These are phyloP conservation scores for Conticribra weissflogii DNA, from an alignment of 108 stramenopile species.

Conservation along the genomic window DNA sequence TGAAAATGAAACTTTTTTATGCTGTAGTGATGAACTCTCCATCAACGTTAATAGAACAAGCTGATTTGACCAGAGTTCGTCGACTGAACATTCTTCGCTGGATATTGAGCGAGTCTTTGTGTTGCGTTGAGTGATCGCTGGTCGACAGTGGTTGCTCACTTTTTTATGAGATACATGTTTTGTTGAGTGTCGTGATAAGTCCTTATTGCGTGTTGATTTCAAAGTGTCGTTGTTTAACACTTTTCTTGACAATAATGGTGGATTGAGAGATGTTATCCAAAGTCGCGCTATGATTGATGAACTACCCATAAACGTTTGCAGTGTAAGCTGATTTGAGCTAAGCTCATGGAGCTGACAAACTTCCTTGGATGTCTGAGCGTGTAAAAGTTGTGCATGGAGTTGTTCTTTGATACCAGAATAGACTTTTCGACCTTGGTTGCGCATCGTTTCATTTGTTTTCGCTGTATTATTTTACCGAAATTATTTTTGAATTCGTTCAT, in stretches of 20 bases:
- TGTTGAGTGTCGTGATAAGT: too few species aligned
- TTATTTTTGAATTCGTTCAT: conserved; percentile 6
- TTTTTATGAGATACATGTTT: too few species aligned
- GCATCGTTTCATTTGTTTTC: too few species aligned
- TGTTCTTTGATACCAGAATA: too few species aligned
- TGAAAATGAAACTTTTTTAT: too few species aligned
- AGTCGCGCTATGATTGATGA: conserved; percentile 46
- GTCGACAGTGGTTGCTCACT: too few species aligned
- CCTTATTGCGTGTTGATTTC: too few species aligned
- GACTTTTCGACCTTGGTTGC: too few species aligned
- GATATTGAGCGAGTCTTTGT: conserved; percentile 39
- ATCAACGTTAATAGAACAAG: conserved; percentile 57
- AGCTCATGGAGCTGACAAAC: conserved; percentile 44
- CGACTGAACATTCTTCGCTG: conserved; percentile 42
- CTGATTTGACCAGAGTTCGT: conserved; percentile 50
- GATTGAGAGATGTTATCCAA: conserved; percentile 12
- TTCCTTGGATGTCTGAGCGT: conserved; percentile 55
- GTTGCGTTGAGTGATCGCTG: not conserved
- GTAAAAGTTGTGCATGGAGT: conserved; percentile 12
- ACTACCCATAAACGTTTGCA: conserved; percentile 57
- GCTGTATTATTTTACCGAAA: too few species aligned
- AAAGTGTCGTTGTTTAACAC: too few species aligned
- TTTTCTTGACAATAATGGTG: not conserved
- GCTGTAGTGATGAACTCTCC: conserved; percentile 50
- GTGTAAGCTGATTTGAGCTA: conserved; percentile 51